Percentiles rank a stretch among this genome's conserved stretches.
Evolutionary conservation across 2,329 filamentous ascomycete species (phyloP).

Genomic region (Fusarium mexicanum): DNA sequence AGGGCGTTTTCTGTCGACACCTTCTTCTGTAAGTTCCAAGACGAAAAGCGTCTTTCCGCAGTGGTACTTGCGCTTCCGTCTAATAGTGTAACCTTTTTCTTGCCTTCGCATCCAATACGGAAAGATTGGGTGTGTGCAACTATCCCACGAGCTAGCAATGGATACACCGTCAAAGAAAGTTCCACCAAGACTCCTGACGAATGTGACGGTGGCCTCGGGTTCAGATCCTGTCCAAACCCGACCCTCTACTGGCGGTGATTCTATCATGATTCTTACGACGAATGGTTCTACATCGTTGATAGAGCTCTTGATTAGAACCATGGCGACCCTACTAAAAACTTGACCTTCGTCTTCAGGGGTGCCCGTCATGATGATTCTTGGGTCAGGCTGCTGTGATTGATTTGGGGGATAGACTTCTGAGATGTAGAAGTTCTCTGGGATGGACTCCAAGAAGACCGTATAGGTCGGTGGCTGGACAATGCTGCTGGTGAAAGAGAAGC

Average conservation of each 20-base stretch:
- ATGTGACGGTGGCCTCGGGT: accelerated
- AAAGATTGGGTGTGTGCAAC: neutral
- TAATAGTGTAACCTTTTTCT: accelerated
- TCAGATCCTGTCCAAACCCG: neutral
- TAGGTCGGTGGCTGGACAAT: neutral
- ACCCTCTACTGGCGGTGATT: accelerated
- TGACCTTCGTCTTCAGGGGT: accelerated
- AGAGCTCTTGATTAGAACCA: neutral
- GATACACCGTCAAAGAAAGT: neutral
- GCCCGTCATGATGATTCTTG: neutral
- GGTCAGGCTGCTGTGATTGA: neutral
- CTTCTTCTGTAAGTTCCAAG: accelerated
- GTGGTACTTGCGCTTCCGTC: accelerated
- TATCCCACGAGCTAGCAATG: neutral
- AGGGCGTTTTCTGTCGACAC: accelerated
- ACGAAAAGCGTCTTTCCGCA: neutral
- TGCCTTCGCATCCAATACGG: neutral
- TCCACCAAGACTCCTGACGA: accelerated
- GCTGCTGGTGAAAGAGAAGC: neutral
- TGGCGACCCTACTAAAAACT: accelerated
- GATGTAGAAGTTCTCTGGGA: neutral
- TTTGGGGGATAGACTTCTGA: neutral
- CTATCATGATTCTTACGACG: neutral
- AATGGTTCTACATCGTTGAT: accelerated
- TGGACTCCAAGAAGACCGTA: neutral